Evolutionary conservation across 2,329 filamentous ascomycete species (phyloP), one percentile per base, ranked within the genome.

Genomic region (Biscogniauxia mediterranea): DNA sequence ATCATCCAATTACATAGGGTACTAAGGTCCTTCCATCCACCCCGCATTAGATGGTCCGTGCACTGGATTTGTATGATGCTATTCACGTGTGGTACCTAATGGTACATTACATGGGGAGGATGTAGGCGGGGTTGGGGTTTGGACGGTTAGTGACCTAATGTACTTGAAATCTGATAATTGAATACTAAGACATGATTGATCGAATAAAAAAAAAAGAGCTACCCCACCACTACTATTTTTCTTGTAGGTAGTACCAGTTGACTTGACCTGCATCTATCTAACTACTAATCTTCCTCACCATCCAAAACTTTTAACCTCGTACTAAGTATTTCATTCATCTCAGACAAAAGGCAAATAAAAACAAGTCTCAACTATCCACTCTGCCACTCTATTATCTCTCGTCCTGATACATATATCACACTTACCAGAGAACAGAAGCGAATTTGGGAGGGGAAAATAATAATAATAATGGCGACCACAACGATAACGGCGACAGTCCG

Each of bases 401-500:
- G 23, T 23, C 23, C 5, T 23, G 23, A 23, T 46, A n/a, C 11
- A 17, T 46, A 46, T n/a, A 46, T 13, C 11, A n/a, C 7, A 6
- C 5, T 11, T 46, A 2, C 38, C 13, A 9, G 4, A 46, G 38
- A 11, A 46, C 2, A 17, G 11, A 46, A n/a, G 15, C 6, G 13
- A 46, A 46, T 6, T 23, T 5, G 23, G 2, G 23, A 23, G 2
- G 2, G 3, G 17, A 46, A 20, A 56, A 56, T 20, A 32, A 32
- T 6, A 32, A 32, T 32, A 32, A 13, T 9, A 2, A 68, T 65
- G 63, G 60, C 93, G 81, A 89, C 89, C 54, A 80, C 77, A 25
- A 81, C 77, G 64, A 87, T 91, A 82, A 87, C 89, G 66, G 88
- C 83, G 50, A 79, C 81, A 64, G 81, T 85, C 50, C 90, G 87